phyloP scores from a whole-genome alignment of 345 rosid species.

The Citropsis articulata region DNA sequence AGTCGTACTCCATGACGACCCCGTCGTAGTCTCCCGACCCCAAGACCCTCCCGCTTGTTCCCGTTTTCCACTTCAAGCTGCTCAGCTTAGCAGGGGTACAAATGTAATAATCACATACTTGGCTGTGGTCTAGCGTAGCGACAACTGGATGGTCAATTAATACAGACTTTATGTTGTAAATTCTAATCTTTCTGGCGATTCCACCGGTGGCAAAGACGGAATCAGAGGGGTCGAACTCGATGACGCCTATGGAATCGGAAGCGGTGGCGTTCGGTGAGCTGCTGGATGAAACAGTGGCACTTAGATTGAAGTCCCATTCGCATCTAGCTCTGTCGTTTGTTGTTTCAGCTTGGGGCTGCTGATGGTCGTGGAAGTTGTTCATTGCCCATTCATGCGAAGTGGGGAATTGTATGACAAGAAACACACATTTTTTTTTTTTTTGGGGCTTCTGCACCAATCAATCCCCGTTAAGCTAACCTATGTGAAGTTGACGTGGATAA shows the following conservation, averaged over 20 bases:
- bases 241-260: conserved; percentile 70
- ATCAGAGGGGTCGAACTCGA: conserved; percentile 66
- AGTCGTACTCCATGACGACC: conserved; percentile 77
- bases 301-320: conserved; percentile 69
- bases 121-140: conserved; percentile 40
- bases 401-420: conserved; percentile 14
- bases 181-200: conserved; percentile 75
- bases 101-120: conserved; percentile 51
- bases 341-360: neutral
- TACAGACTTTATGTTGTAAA: conserved; percentile 49
- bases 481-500: conserved; percentile 15
- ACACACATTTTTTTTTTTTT: neutral
- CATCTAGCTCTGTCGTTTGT: conserved; percentile 30
- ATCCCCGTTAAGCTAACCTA: conserved; percentile 30
- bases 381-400: conserved; percentile 57
- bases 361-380: conserved; percentile 25
- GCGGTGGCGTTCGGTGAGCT: conserved; percentile 22
- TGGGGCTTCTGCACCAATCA: conserved; percentile 35
- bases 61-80: conserved; percentile 74
- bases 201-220: conserved; percentile 75
- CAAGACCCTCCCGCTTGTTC: conserved; percentile 47
- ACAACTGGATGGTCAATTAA: neutral
- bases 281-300: conserved; percentile 53
- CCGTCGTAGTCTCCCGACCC: conserved; percentile 95
- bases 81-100: conserved; percentile 93